Percentiles rank a stretch among this genome's conserved stretches.
These are phyloP conservation scores for Sporopachydermia lactativora DNA, from an alignment of 805 yeast genomes.

Conservation along the genomic window DNA sequence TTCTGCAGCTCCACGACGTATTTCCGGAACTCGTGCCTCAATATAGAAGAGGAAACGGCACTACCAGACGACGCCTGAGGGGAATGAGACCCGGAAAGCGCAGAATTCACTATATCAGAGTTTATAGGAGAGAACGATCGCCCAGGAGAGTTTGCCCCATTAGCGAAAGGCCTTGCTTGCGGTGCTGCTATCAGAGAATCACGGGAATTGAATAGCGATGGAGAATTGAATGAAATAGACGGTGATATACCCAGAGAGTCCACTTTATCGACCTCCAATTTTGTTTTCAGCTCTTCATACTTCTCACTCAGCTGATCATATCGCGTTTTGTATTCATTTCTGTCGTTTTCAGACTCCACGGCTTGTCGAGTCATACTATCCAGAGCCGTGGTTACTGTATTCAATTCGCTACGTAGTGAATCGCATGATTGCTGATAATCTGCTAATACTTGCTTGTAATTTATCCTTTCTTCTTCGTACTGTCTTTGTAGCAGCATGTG, in stretches of 20 bases:
- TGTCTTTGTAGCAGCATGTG: background rate
- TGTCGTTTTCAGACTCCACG: background rate
- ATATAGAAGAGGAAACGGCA: constrained; percentile 11
- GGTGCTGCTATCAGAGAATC: background rate
- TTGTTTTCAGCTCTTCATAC: background rate
- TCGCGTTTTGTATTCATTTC: background rate
- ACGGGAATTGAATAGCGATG: background rate
- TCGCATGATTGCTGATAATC: background rate
- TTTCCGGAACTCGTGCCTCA: constrained; percentile 21
- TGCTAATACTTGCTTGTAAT: background rate
- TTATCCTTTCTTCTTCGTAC: background rate
- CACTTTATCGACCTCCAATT: background rate
- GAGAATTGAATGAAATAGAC: background rate
- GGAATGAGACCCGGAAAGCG: background rate
- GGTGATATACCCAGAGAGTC: background rate
- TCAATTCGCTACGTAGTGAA: background rate
- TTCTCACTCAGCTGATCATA: background rate
- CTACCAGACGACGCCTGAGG: constrained; percentile 2
- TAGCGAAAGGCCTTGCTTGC: background rate
- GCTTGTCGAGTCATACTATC: background rate
- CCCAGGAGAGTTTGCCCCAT: background rate
- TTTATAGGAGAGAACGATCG: background rate
- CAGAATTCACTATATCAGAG: background rate
- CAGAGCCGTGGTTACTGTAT: background rate
- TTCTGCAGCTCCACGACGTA: constrained; percentile 17